Evolutionary conservation across 176 grass and related monocot species (phyloP), one percentile per base, ranked within the genome.

Genomic region (Pontederia crassipes): DNA sequence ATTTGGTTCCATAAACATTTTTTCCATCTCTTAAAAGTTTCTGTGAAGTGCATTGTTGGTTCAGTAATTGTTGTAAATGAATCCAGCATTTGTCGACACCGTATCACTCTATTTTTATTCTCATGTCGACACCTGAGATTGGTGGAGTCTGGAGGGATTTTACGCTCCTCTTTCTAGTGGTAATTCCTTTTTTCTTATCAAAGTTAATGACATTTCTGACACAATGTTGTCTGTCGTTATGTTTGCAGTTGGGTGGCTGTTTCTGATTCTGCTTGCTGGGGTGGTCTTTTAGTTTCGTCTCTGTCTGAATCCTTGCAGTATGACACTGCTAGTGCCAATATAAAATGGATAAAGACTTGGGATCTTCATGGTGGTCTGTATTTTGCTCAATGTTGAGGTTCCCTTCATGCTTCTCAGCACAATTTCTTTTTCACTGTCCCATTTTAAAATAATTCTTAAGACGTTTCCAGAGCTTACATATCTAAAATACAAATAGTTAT

Each of bases 221-320:
- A 15, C 9, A 40, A 12, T 10, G 29, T 17, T 28, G 58, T 29
- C 10, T 17, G 13, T 61, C 52, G 28, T 55, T 49, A 4, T 61
- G 9, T 66, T 71, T 58, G 66, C 79, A 81, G 79, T 58, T 76
- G 79, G 79, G 79, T 66, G 79, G 79, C 17, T 71, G 68, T 54
- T 70, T 82, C 55, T 82, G 68, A 82, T 59, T 53, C 17, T 79
- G 46, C 4, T 77, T 45, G 24, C 10, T 49, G 64, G 17, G 28
- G n/a, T 35, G 58, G 52, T 40, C 1, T 40, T 40, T 40, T 7
- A 40, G 6, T 40, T 40, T 40, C 2, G 32, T 40, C 2, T 40
- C 32, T 40, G 6, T 0, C 32, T 40, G 32, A 40, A 40, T 40
- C 32, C 32, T 40, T 40, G 32, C 32, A 40, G 32, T 40, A 40